Conservation (phyloP, 805 yeast genomes). For the Wickerhamiella kazuoi region DNA sequence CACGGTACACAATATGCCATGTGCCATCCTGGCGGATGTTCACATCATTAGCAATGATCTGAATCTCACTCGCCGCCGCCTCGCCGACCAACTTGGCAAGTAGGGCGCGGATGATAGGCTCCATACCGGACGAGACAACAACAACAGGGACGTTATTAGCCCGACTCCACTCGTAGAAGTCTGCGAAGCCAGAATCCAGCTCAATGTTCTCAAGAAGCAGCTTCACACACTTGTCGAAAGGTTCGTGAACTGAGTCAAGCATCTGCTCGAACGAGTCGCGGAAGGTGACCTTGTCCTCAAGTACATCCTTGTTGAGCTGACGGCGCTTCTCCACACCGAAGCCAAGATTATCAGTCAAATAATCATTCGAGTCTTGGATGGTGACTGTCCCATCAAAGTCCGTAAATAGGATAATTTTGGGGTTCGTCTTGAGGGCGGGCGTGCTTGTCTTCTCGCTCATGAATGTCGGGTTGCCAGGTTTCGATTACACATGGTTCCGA, state of each 20-base stretch:
- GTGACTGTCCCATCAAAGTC: slow-evolving; percentile 99
- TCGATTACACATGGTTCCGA: too few relatives aligned
- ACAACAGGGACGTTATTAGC: slow-evolving; percentile 60
- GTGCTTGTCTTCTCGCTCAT: slow-evolving; percentile 1
- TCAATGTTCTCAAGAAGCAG: slow-evolving; percentile 42
- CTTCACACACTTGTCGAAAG: slow-evolving; percentile 71
- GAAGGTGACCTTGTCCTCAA: slow-evolving; percentile 40
- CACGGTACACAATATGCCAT: slow-evolving; percentile 78
- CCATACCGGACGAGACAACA: slow-evolving; percentile 87
- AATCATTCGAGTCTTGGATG: slow-evolving; percentile 85
- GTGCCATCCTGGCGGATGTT: slow-evolving; percentile 33
- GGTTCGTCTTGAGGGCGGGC: slow-evolving; percentile 19
- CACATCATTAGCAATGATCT: slow-evolving; percentile 70
- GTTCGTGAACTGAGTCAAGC: slow-evolving; percentile 61
- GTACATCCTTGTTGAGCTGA: slow-evolving; percentile 51
- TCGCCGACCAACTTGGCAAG: slow-evolving; percentile 58
- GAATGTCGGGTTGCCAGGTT: too few relatives aligned
- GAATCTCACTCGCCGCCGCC: slow-evolving; percentile 51
- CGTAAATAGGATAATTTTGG: slow-evolving; percentile 73
- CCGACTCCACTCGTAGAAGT: slow-evolving; percentile 64
- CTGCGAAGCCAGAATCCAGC: slow-evolving; percentile 81
- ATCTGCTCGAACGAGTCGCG: slow-evolving; percentile 71
- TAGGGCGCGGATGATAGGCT: slow-evolving; percentile 70
- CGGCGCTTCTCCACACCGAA: slow-evolving; percentile 56
- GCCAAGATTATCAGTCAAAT: slow-evolving; percentile 73